Evolutionary conservation across 192 early-diverging fungal genomes (phyloP).

Genomic region (Gryganskiella cystojenkinii): DNA sequence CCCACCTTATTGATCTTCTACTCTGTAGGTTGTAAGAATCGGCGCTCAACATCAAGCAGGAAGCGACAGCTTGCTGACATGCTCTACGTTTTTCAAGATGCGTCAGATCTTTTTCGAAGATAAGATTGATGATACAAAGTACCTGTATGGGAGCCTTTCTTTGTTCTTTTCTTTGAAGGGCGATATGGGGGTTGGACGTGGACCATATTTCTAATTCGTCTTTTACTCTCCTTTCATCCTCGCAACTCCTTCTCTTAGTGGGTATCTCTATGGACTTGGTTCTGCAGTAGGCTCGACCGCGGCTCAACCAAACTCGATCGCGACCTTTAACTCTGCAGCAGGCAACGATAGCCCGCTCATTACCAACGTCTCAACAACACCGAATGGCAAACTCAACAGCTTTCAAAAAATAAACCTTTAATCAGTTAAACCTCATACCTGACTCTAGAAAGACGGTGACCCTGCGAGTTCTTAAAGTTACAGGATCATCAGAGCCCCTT

Average conservation of each 20-base stretch:
- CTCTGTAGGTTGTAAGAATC: constrained; percentile 80
- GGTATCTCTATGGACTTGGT: constrained; percentile 63
- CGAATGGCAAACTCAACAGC: constrained; percentile 39
- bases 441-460: neutral
- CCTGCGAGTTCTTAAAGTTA: too few relatives aligned
- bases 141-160: constrained; percentile 65
- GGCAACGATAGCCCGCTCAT: constrained; percentile 51
- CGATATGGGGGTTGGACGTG: neutral
- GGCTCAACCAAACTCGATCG: constrained; percentile 48
- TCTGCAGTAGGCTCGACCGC: constrained; percentile 52
- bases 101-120: constrained; percentile 97
- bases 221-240: neutral
- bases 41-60: constrained; percentile 99
- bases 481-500: too few relatives aligned
- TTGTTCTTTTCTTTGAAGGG: neutral
- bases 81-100: constrained; percentile 99
- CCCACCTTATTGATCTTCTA: too few relatives aligned
- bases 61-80: constrained; percentile 94
- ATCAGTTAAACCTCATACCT: neutral
- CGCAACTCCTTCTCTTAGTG: constrained; percentile 27
- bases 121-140: constrained; percentile 93
- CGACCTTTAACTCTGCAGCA: constrained; percentile 51
- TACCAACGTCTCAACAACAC: constrained; percentile 40
- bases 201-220: too few relatives aligned
- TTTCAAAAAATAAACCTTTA: constrained; percentile 41